Evolutionary conservation across 139 green algal genomes (phyloP), one percentile per base, ranked within the genome.

Genomic region (Coelastrella sp.): DNA sequence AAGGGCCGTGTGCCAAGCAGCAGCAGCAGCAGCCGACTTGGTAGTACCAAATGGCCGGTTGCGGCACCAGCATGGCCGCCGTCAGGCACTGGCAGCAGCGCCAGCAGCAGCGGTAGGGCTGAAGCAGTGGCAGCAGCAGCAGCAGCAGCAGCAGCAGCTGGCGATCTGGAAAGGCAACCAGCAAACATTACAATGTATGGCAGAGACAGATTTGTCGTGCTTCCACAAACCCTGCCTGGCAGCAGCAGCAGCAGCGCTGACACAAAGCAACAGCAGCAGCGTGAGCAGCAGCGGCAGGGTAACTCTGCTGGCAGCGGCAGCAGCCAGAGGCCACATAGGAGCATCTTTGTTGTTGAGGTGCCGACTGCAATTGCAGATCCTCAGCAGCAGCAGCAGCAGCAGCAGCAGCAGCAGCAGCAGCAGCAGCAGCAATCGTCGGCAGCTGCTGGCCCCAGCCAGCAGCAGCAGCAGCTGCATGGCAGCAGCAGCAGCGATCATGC

Each of bases 311-410:
- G 32, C 80, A 86, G 80, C 60, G 57, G 80, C 59, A 76, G 59
- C 80, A 86, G 59, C 59, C 10, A 60, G n/a, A n/a, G n/a, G 5
- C 60, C 59, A 4, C 60, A 20, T n/a, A 60, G 80, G 10, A 86
- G n/a, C 11, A 60, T 86, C 13, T 86, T 61, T 86, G 80, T 86
- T 22, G 54, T 86, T 23, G 80, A 86, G 60, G 80, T 75, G 59
- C 80, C 80, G 3, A 86, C 80, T 14, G 59, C n/a, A 6, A 5
- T 86, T 65, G 76, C 22, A 20, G 2, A 60, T n/a, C 10, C 76
- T n/a, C 3, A 82, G 32, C 22, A 60, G n/a, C n/a, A 60, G 3
- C 76, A 71, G 78, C 78, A 47, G 54, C 79, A 73, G 10, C 59
- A 60, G 59, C 80, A 59, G n/a, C n/a, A 86, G 20, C 80, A 86